Evolutionary conservation across 352 stramenopile species (phyloP).

Genomic region (Peronospora belbahrii): DNA sequence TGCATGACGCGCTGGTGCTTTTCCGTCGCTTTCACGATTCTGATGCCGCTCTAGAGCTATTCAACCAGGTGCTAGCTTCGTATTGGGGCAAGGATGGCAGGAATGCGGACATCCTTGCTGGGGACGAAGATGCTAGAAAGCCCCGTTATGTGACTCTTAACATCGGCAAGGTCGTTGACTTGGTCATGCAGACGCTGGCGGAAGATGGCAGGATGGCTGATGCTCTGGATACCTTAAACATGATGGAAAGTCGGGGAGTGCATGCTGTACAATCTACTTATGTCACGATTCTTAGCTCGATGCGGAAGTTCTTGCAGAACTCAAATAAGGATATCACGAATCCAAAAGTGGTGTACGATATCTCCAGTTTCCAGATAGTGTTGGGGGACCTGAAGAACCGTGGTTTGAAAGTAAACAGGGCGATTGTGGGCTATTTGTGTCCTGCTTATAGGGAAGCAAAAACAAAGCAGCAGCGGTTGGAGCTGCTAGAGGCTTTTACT

Average conservation of each 20-base stretch:
- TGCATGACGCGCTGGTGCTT: conserved; percentile 32
- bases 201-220: conserved; percentile 35
- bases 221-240: conserved; percentile 31
- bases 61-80: conserved; percentile 37
- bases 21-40: conserved; percentile 46
- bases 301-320: conserved; percentile 28
- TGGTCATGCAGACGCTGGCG: conserved; percentile 34
- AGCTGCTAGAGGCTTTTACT: conserved; percentile 48
- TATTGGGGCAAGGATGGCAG: conserved; percentile 25
- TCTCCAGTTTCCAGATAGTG: conserved; percentile 30
- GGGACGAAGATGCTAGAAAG: conserved; percentile 7
- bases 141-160: conserved; percentile 32
- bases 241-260: conserved; percentile 27
- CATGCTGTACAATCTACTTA: conserved; percentile 33
- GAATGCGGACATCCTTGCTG: conserved; percentile 3
- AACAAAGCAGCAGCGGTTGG: conserved; percentile 51
- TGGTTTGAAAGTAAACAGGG: conserved; percentile 31
- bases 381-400: conserved; percentile 35
- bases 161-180: conserved; percentile 41
- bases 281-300: conserved; percentile 36
- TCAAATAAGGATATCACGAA: conserved; percentile 14
- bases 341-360: conserved; percentile 31
- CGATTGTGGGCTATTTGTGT: conserved; percentile 40
- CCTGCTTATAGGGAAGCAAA: conserved; percentile 31
- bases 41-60: conserved; percentile 29